These are phyloP conservation scores for Penicillium griseofulvum DNA, from an alignment of 2,329 filamentous ascomycete genomes.

Conservation along the genomic window DNA sequence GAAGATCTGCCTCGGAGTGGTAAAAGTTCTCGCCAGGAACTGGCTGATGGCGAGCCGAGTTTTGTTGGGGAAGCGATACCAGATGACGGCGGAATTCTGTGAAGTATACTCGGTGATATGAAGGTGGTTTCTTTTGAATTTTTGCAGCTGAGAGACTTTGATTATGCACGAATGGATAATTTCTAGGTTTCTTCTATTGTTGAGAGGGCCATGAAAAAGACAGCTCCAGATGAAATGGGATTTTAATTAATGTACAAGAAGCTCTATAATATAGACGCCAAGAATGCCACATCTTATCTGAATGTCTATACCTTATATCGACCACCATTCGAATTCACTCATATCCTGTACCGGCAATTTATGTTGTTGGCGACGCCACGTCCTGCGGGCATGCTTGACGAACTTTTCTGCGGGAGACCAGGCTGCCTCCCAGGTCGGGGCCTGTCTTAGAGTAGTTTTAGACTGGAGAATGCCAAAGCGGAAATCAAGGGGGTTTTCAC, in stretches of 20 bases:
- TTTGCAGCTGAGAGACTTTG: neutral
- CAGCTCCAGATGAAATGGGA: neutral
- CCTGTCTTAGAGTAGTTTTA: constrained; percentile 20
- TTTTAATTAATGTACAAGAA: constrained; percentile 3
- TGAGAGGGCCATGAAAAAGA: neutral
- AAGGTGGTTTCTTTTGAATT: neutral
- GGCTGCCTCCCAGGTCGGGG: constrained; percentile 27
- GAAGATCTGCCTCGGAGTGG: constrained; percentile 40
- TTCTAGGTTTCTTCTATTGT: neutral
- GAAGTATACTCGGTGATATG: neutral
- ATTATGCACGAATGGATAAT: neutral
- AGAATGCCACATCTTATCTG: neutral
- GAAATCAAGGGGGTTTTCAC: constrained; percentile 30
- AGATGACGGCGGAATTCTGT: neutral
- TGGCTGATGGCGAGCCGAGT: neutral
- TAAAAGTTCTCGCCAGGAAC: neutral
- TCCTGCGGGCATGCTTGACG: constrained; percentile 1
- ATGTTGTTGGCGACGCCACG: neutral
- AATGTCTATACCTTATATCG: constrained; percentile 3
- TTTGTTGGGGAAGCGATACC: neutral
- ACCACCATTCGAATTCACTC: constrained; percentile 4
- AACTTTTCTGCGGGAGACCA: constrained; percentile 27
- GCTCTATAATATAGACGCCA: neutral
- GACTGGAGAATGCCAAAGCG: constrained; percentile 28
- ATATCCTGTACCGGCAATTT: neutral